Conservation (phyloP, 176 grass and related monocot species). For the Microstegium vimineum region DNA sequence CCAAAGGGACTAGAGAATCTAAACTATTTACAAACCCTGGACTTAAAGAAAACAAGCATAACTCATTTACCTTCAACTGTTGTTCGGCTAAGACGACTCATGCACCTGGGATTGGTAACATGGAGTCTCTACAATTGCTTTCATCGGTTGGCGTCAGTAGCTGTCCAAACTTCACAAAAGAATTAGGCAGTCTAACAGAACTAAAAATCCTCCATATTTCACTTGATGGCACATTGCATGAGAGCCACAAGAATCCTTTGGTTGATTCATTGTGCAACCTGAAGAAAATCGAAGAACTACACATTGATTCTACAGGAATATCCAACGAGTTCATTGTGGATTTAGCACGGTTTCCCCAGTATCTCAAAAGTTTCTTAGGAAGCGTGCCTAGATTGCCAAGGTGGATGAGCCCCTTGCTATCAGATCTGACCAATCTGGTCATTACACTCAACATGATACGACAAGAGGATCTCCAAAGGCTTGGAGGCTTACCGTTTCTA, state of each 20-base stretch:
- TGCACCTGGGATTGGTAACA: constrained; percentile 6
- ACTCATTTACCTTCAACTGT: neutral
- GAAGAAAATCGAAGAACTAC: neutral
- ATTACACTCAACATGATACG: neutral
- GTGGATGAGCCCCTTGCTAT: constrained; percentile 5
- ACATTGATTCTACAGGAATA: neutral
- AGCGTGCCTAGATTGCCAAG: neutral
- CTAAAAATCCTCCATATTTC: neutral
- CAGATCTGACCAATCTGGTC: neutral
- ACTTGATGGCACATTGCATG: neutral
- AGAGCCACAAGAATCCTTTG: neutral
- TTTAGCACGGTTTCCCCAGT: neutral
- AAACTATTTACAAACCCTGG: neutral
- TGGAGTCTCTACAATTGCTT: neutral
- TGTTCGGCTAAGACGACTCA: neutral
- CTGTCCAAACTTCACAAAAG: neutral
- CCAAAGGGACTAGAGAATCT: neutral
- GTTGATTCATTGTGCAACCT: neutral
- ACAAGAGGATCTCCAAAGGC: neutral
- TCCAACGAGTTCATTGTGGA: neutral
- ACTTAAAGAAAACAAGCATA: neutral
- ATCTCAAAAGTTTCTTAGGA: neutral
- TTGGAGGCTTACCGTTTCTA: neutral
- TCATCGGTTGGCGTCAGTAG: neutral
- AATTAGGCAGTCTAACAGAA: neutral